These are phyloP conservation scores for Fusarium sp. DNA, from an alignment of 2,329 filamentous ascomycete genomes.

Conservation along the genomic window DNA sequence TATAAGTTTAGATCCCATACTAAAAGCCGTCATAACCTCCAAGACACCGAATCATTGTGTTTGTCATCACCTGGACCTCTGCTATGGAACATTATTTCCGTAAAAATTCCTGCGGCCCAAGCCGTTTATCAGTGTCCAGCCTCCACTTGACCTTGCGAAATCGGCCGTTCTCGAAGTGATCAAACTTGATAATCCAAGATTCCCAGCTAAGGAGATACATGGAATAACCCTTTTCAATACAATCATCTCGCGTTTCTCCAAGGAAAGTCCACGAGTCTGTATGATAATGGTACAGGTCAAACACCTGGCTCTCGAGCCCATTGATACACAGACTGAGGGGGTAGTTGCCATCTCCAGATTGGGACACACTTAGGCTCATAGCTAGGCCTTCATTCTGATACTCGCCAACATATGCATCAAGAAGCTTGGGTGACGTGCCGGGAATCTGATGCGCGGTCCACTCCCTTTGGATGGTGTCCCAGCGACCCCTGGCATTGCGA, in stretches of 20 bases:
- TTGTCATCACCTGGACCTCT: neutral
- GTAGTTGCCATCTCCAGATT: neutral
- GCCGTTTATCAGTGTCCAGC: neutral
- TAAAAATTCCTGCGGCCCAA: neutral
- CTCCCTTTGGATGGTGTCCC: neutral
- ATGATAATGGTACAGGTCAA: slow-evolving; percentile 7
- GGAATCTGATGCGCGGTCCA: neutral
- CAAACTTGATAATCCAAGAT: slow-evolving; percentile 6
- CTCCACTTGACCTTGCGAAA: neutral
- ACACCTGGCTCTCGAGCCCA: neutral
- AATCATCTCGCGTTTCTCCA: neutral
- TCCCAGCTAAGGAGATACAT: slow-evolving; percentile 4
- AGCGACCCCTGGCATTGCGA: neutral
- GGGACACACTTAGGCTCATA: fast-evolving
- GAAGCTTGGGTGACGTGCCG: neutral
- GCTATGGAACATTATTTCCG: neutral
- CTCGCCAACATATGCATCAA: neutral
- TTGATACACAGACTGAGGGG: slow-evolving; percentile 1
- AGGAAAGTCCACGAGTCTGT: neutral
- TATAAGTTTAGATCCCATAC: neutral
- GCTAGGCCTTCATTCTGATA: neutral
- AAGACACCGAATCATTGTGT: neutral
- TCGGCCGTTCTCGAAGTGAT: neutral
- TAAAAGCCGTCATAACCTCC: neutral
- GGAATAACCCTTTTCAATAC: neutral